These are phyloP conservation scores for Magnusiomyces ingens DNA, from an alignment of 1,139 yeast genomes.

Conservation along the genomic window DNA sequence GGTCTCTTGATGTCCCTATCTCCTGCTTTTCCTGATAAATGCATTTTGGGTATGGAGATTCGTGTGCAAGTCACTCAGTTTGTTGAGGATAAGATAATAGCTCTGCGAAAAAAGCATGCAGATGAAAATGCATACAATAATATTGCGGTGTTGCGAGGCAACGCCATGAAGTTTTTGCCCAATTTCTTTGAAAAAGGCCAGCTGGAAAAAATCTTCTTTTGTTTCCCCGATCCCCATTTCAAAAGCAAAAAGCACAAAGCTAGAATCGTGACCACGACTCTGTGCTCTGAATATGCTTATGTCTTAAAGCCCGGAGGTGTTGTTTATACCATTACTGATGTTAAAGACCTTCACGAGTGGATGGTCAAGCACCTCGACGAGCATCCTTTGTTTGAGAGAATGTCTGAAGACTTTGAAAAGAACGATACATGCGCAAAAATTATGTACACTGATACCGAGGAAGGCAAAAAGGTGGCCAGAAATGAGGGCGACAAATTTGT, in stretches of 20 bases:
- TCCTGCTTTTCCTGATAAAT: slow-evolving; percentile 61
- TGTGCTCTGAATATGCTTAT: slow-evolving; percentile 87
- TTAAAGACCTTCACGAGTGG: slow-evolving; percentile 89
- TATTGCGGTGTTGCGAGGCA: slow-evolving; percentile 84
- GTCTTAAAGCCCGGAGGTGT: slow-evolving; percentile 83
- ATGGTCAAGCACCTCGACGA: slow-evolving; percentile 87
- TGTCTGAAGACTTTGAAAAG: slow-evolving; percentile 71
- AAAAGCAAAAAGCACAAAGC: slow-evolving; percentile 97
- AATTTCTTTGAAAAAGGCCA: slow-evolving; percentile 75
- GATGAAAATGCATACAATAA: slow-evolving; percentile 51
- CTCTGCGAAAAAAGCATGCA: slow-evolving; percentile 57
- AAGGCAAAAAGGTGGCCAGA: slow-evolving; percentile 91
- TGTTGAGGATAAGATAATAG: slow-evolving; percentile 91
- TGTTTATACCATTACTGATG: slow-evolving; percentile 92
- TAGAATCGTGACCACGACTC: slow-evolving; percentile 82
- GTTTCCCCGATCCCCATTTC: slow-evolving; percentile 99
- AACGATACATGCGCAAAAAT: slow-evolving; percentile 74
- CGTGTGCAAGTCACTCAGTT: slow-evolving; percentile 96
- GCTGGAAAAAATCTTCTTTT: slow-evolving; percentile 86
- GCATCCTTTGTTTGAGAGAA: slow-evolving; percentile 85
- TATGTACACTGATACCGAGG: slow-evolving; percentile 91
- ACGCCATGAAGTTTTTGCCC: slow-evolving; percentile 95
- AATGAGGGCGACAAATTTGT: slow-evolving; percentile 81
- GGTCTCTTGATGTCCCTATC: slow-evolving; percentile 80
- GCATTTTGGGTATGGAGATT: slow-evolving; percentile 92